Evolutionary conservation across 148 eudicot genomes (phyloP).

Genomic region (Fagopyrum esculentum): DNA sequence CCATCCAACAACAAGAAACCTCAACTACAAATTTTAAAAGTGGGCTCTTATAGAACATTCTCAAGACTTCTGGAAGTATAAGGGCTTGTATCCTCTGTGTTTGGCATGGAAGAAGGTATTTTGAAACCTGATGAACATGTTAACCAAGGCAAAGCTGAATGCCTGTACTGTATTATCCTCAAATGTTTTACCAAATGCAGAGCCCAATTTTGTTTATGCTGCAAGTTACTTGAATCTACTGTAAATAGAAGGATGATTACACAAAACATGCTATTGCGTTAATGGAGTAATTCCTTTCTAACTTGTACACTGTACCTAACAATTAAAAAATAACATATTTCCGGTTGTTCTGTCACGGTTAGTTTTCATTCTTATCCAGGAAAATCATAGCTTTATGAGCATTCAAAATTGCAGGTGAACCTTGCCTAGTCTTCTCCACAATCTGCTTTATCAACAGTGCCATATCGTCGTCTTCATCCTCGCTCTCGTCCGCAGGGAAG

Average conservation of each 20-base stretch:
- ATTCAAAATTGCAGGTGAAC: constrained; percentile 65
- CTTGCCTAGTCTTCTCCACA: constrained; percentile 74
- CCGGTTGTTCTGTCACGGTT: not conserved
- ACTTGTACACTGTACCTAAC: not conserved
- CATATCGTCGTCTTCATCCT: constrained; percentile 31
- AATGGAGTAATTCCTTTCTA: not conserved
- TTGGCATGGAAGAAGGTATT: too few species aligned
- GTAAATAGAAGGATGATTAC: not conserved
- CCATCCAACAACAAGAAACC: too few species aligned
- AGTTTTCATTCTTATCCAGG: constrained; percentile 21
- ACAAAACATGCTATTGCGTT: not conserved
- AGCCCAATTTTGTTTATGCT: not conserved
- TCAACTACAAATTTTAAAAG: too few species aligned
- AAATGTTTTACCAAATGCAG: not conserved
- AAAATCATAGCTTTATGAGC: constrained; percentile 59
- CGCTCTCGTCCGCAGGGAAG: constrained; percentile 21
- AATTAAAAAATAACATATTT: too few species aligned
- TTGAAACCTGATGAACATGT: too few species aligned
- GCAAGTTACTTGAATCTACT: not conserved
- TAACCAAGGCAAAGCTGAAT: too few species aligned
- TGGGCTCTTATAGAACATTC: too few species aligned
- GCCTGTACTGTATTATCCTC: too few species aligned
- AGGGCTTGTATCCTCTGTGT: too few species aligned
- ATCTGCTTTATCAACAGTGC: constrained; percentile 61
- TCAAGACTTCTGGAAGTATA: too few species aligned